Conservation (phyloP, 139 green algal genomes). For the Parachlorella kessleri region DNA sequence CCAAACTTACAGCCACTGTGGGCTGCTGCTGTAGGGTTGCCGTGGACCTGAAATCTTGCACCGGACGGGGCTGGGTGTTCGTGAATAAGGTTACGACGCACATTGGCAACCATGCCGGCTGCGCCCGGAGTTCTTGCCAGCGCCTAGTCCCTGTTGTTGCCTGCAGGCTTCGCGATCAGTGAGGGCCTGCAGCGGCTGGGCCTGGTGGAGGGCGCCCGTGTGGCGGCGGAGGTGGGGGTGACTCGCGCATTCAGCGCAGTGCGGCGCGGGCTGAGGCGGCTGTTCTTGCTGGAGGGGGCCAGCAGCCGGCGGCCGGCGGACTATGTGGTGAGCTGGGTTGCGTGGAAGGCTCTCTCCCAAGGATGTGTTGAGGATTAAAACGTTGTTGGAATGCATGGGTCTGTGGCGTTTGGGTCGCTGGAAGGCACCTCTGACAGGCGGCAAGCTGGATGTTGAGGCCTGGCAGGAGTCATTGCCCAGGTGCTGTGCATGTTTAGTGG, state of each 20-base stretch:
- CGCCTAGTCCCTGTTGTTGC: neutral
- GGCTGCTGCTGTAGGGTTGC: slow-evolving; percentile 3
- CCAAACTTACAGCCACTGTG: neutral
- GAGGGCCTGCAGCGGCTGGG: slow-evolving; percentile 26
- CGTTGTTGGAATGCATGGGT: too few relatives aligned
- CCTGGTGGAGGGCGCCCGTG: slow-evolving; percentile 67
- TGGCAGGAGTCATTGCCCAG: too few relatives aligned
- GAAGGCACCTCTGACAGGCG: too few relatives aligned
- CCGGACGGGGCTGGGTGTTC: neutral
- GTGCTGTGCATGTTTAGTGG: too few relatives aligned
- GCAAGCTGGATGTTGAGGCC: too few relatives aligned
- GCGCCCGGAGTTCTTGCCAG: neutral
- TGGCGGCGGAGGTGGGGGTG: slow-evolving; percentile 59
- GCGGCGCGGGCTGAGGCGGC: slow-evolving; percentile 37
- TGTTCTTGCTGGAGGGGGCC: slow-evolving; percentile 27
- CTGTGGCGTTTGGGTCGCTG: too few relatives aligned
- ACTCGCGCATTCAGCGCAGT: slow-evolving; percentile 49
- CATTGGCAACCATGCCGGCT: neutral
- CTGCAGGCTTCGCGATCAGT: slow-evolving; percentile 22
- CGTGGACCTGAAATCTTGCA: neutral
- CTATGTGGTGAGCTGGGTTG: too few relatives aligned
- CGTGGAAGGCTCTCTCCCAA: too few relatives aligned
- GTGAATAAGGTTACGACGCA: neutral
- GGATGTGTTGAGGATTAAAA: too few relatives aligned
- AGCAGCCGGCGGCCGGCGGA: too few relatives aligned